Conservation (phyloP, 2,329 filamentous ascomycete genomes). For the Mycocentrospora acerina region DNA sequence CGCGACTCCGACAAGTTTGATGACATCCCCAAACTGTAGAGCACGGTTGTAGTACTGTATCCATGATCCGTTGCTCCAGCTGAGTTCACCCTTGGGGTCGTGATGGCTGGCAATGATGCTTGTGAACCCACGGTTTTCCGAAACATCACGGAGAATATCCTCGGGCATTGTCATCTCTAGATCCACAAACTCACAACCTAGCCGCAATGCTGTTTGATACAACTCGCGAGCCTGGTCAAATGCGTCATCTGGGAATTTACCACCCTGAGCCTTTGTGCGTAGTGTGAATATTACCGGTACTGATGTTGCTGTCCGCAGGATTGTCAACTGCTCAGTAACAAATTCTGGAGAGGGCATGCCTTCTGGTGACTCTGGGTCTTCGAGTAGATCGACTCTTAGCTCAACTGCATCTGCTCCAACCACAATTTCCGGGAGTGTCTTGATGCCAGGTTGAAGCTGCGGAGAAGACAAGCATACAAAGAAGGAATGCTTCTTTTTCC, state of each 20-base stretch:
- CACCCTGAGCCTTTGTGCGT: conserved; percentile 81
- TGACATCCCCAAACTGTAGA: conserved; percentile 84
- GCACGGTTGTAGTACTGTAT: conserved; percentile 86
- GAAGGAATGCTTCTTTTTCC: conserved; percentile 73
- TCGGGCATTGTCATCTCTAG: conserved; percentile 86
- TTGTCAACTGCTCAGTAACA: conserved; percentile 76
- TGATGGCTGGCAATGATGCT: conserved; percentile 95
- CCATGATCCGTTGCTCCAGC: conserved; percentile 94
- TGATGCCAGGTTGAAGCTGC: conserved; percentile 63
- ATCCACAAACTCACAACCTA: conserved; percentile 91
- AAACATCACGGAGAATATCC: conserved; percentile 69
- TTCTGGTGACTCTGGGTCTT: conserved; percentile 63
- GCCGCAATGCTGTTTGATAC: conserved; percentile 75
- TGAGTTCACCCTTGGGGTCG: conserved; percentile 75
- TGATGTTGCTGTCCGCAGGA: conserved; percentile 70
- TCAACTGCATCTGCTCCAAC: conserved; percentile 93
- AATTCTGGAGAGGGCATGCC: conserved; percentile 70
- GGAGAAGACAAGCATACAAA: conserved; percentile 91
- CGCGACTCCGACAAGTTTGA: conserved; percentile 89
- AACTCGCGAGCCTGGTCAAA: conserved; percentile 70
- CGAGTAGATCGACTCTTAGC: conserved; percentile 85
- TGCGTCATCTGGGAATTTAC: conserved; percentile 78
- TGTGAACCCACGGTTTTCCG: conserved; percentile 69
- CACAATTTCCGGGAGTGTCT: conserved; percentile 69
- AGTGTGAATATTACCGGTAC: conserved; percentile 92